Base-by-base conservation (phyloP, 306 rosid genomes). In the Ormosia emarginata region DNA sequence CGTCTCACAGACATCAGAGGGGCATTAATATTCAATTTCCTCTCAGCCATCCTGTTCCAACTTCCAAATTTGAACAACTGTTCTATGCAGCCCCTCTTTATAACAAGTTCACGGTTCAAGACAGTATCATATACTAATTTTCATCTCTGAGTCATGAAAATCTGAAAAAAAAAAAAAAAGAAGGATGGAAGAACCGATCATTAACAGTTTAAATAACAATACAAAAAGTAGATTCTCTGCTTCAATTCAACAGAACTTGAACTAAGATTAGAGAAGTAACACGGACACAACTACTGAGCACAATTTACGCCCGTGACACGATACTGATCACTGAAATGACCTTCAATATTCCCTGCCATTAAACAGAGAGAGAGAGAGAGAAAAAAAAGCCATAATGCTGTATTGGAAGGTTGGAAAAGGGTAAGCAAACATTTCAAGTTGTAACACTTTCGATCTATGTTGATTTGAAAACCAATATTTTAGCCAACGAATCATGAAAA, bases 1-100 rank as follows among this genome's bases (percentile, higher is more conserved):
- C 99, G 92, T 74, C 99, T 90, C 77, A 93, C 99, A 2, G 99
- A 95, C 86, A 92, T 59, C 18, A 95, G 91, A 17, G 97, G 99
- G 37, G 97, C 97, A 76, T 89, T 91, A 13, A 95, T 92, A 79
- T 95, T 91, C 79, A 95, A 87, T 74, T 87, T 92, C 78, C 89
- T 91, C 77, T 87, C 96, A 49, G 88, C 91, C 99, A 95, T 95
- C 55, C 66, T 79, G 44, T 34, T 53, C 72, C 18, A 63, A 40
- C 81, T 53, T 66, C 72, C 18, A 63, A 40, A 82, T 53, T 66
- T 71, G 64, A 81, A 59, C 33, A 89, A 64, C 4, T 80, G 50
- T 47, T 30, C 46, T 71, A 37, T 33, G 36, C 67, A n/a, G 67
- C 80, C 74, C 75, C 76, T 78, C 77, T 78, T 52, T 75, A 50